Conservation (phyloP, 1,139 yeast genomes). For the Zygoascus meyerae region DNA sequence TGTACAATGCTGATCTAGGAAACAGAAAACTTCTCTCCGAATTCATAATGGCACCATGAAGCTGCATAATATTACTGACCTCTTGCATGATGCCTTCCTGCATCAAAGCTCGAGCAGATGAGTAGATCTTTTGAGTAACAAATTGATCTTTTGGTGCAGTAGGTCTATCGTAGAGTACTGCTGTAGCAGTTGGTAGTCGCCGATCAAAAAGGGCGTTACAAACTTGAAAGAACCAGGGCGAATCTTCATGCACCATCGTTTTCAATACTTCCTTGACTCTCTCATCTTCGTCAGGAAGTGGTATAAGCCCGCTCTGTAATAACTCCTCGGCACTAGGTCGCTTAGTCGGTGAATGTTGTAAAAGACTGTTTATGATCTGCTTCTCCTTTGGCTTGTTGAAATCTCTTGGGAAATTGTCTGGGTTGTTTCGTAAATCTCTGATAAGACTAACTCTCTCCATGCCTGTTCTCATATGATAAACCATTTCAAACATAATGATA, state of each 20-base stretch:
- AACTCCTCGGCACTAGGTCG: constrained; percentile 77
- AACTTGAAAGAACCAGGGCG: constrained; percentile 93
- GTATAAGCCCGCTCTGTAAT: constrained; percentile 73
- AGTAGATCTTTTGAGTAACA: constrained; percentile 11
- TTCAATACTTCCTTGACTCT: constrained; percentile 81
- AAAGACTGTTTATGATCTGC: constrained; percentile 55
- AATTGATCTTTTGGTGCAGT: constrained; percentile 14
- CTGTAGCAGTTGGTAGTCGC: constrained; percentile 76
- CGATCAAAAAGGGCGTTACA: constrained; percentile 78
- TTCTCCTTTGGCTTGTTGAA: constrained; percentile 57
- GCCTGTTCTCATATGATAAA: constrained; percentile 72
- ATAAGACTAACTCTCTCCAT: constrained; percentile 85
- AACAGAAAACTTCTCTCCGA: constrained; percentile 56
- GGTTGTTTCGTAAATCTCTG: constrained; percentile 51
- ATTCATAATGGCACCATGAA: constrained; percentile 82
- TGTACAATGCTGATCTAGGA: constrained; percentile 73
- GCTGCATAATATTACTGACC: constrained; percentile 54
- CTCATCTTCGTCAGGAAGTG: constrained; percentile 86
- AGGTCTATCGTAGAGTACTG: constrained; percentile 64
- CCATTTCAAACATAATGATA: constrained; percentile 91
- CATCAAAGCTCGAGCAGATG: constrained; percentile 21
- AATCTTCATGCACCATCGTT: constrained; percentile 62
- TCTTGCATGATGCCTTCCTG: constrained; percentile 44
- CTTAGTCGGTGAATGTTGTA: constrained; percentile 70
- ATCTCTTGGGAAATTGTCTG: constrained; percentile 60